A percentile compares a stretch with the other conserved stretches of the same genome.
Conservation (phyloP, 768 basidiomycete genomes). For the Boletus subcaerulescens region DNA sequence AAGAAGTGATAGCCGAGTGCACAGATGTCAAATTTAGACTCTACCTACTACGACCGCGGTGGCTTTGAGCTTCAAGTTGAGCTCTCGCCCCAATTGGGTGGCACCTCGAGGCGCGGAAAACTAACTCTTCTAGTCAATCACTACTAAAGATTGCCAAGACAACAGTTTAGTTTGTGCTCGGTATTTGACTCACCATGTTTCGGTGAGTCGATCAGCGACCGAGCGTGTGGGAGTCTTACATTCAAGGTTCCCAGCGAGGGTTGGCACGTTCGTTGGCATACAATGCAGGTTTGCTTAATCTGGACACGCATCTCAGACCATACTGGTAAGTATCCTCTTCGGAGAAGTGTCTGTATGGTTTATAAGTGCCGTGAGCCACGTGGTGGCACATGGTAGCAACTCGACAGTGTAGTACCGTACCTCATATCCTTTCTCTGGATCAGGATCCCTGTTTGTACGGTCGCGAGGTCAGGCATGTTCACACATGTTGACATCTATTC, state of each 20-base stretch:
- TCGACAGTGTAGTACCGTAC: no score
- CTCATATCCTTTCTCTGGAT: neutral
- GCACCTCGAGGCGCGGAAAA: no score
- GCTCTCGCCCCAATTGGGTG: no score
- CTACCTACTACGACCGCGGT: no score
- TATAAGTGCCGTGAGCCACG: neutral
- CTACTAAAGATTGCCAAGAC: no score
- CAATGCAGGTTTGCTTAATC: neutral
- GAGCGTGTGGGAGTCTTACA: neutral
- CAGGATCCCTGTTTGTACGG: neutral
- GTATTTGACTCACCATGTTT: no score
- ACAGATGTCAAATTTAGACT: no score
- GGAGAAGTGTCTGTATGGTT: no score
- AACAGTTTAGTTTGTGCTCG: no score
- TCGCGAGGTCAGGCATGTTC: neutral
- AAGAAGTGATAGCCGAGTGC: no score
- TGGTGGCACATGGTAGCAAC: neutral
- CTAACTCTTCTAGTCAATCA: no score
- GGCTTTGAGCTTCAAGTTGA: no score
- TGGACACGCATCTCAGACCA: neutral
- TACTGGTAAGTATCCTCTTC: neutral
- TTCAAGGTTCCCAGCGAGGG: neutral
- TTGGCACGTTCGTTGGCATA: slow-evolving; percentile 7
- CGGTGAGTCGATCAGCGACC: neutral
- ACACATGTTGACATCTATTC: neutral